Base-by-base conservation (phyloP, 495 filamentous ascomycete genomes). In the Penicillium taxi region DNA sequence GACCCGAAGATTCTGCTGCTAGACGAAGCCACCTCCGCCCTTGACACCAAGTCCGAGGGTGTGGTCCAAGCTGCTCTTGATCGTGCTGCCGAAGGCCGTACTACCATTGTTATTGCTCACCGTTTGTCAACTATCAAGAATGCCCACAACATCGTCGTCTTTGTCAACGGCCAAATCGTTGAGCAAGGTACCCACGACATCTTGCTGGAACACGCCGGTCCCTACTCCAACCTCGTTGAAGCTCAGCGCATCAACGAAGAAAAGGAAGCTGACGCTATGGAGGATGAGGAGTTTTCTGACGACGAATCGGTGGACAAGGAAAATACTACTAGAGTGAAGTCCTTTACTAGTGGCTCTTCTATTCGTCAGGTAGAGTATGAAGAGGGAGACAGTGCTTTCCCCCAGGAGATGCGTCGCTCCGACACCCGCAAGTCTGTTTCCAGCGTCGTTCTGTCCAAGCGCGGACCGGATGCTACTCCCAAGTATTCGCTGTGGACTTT, bases 1-100 rank as follows among this genome's bases (percentile, higher is more conserved):
- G 83, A 98, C 53, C 91, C 91, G n/a, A 93, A 91, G 66, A 86
- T 98, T 50, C 70, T 98, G 1, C 66, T 98, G 2, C 77, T 98
- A 11, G 91, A 98, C 50, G 91, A 98, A 60, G 91, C 91, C 14
- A 98, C 91, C 1, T 86, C 81, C 19, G 88, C 88, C 2, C 70
- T 98, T n/a, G 91, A 98, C 57, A 94, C 91, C 32, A 91, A 88
- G 53, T 88, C 85, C 9, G 91, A 98, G 63, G 86, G 86, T 21
- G 84, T 94, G 4, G 91, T 98, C 0, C 91, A 98, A 61, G 84
- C 84, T 26, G 91, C 91, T 12, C 71, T 98, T 14, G 89, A 96
- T 48, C 80, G 73, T 30, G 91, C 87, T 24, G 75, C 88, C 9
- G 72, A 82, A 45, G 91, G 90, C n/a, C 77, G 91, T 17, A 98